Base-by-base conservation (phyloP, 495 filamentous ascomycete species). In the Penicillium pulvis region DNA sequence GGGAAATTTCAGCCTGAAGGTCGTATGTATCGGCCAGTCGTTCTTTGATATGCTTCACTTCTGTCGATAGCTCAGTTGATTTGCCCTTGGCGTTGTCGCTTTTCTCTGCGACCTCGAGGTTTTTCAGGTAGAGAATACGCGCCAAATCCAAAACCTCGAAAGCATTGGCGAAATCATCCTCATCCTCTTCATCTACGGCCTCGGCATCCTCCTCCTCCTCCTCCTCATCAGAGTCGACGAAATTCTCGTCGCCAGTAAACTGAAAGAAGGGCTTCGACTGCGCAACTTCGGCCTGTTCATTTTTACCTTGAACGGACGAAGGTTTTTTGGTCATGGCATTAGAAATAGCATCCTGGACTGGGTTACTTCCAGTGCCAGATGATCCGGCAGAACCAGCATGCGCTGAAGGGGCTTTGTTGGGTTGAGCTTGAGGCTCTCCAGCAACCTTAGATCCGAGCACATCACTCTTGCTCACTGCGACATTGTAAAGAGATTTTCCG, bases 181-280 rank as follows among this genome's bases (percentile, higher is more conserved):
- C 92, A 12, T 93, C 90, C 52, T 90, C 90, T 1, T 87, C 85
- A 8, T 84, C 87, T 10, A 71, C 75, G 0, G 43, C 73, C 16
- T 58, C 65, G 1, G 52, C 70, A 10, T 75, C 81, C 10, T 80
- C 81, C 3, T 66, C 76, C 11, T 66, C 76, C 11, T 68, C 72
- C 11, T 77, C 80, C 19, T 79, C 83, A 30, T 87, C 89, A 28
- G 81, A 83, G 49, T 85, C 84, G 36, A 90, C 91, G 74, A 89
- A 96, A 66, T 95, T 92, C 71, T 97, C 93, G 62, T 97, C 94
- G 44, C 95, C 95, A 1, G 87, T 90, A 64, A 98, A 96, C 59
- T 94, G 90, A 71, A 98, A 97, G 51, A 89, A 84, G 1, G 90
- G 83, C 71, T 92, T 93, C 58, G 67, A 61, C 78, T 83, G 42